phyloP scores from a whole-genome alignment of 2,329 filamentous ascomycete species.

The Stagonosporopsis vannaccii region DNA sequence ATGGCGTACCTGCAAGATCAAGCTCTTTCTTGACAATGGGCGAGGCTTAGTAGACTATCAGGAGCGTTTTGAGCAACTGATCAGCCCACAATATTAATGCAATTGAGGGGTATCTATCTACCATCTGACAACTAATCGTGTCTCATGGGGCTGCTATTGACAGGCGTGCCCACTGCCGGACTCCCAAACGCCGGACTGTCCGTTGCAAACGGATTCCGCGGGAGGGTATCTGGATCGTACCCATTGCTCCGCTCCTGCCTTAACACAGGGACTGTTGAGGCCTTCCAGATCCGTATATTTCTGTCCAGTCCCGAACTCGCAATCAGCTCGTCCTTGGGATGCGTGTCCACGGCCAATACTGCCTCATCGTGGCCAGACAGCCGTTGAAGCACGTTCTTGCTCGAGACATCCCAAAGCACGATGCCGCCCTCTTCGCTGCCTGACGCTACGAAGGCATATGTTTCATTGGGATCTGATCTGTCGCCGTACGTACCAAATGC shows the following conservation, averaged over 20 bases:
- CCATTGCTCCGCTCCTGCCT: slow-evolving; percentile 19
- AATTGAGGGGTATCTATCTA: slow-evolving; percentile 9
- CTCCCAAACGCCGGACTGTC: slow-evolving; percentile 11
- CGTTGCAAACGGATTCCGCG: slow-evolving; percentile 30
- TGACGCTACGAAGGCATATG: slow-evolving; percentile 72
- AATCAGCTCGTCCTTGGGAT: slow-evolving; percentile 60
- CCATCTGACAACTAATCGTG: not conserved
- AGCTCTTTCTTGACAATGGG: not conserved
- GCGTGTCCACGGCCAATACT: slow-evolving; percentile 67
- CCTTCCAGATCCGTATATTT: slow-evolving; percentile 11
- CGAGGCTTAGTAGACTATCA: not conserved
- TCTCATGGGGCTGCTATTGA: slow-evolving; percentile 8
- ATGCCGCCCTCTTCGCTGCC: slow-evolving; percentile 89
- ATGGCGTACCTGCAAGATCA: not conserved
- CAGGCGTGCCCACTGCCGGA: slow-evolving; percentile 8
- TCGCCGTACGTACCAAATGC: slow-evolving; percentile 75
- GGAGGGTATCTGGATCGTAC: slow-evolving; percentile 29
- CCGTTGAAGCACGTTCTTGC: slow-evolving; percentile 79
- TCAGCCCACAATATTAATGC: not conserved
- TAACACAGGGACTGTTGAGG: not conserved
- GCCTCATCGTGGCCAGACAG: slow-evolving; percentile 64
- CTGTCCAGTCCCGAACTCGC: slow-evolving; percentile 64
- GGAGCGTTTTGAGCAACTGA: not conserved
- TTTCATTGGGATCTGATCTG: slow-evolving; percentile 27
- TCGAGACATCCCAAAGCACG: slow-evolving; percentile 85